Evolutionary conservation across 495 filamentous ascomycete species (phyloP), one percentile per base, ranked within the genome.

Genomic region (Xylaria curta): DNA sequence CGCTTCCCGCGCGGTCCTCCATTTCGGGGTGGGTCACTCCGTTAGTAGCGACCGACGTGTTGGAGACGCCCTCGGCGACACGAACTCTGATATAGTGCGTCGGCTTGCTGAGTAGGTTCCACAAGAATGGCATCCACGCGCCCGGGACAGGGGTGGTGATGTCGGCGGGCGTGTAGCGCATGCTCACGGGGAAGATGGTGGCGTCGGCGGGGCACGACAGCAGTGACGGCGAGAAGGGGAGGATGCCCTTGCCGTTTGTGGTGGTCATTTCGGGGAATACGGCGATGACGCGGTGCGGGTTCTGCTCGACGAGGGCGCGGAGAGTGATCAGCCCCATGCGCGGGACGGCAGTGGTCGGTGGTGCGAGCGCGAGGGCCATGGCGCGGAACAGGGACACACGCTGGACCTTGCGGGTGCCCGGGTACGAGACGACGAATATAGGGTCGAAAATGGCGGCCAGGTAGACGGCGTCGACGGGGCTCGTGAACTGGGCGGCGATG

Each of bases 391-490:
- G 90, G 4, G 91, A 90, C 60, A 98, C 88, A 47, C 84, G 89
- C 67, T 91, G 89, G 36, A 98, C 93, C 51, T 90, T 88, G 42
- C 88, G 87, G 0, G 89, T 90, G 72, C 85, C 82, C 0, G 94
- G 94, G 78, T 93, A 97, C 12, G 89, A 91, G 21, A 90, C 86
- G 44, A 93, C 95, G 83, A 99, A 98, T 79, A 99, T 86, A 24
- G 95, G 95, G 80, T 97, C 93, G 83, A 98, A 99, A 76, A 99
- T 94, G 40, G 94, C 94, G 58, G 95, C 94, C n/a, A 99, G 89
- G 80, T 98, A 98, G 44, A 99, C 83, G 5, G 93, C 91, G 79
- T 99, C 96, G 77, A 99, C 89, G 2, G 96, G 96, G 0, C 92
- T 95, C 38, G 94, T 98, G 78, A 93, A 94, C 61, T 93, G 94